phyloP scores from a whole-genome alignment of 164 flowering plant genomes.

The Liriodendron chinense region DNA sequence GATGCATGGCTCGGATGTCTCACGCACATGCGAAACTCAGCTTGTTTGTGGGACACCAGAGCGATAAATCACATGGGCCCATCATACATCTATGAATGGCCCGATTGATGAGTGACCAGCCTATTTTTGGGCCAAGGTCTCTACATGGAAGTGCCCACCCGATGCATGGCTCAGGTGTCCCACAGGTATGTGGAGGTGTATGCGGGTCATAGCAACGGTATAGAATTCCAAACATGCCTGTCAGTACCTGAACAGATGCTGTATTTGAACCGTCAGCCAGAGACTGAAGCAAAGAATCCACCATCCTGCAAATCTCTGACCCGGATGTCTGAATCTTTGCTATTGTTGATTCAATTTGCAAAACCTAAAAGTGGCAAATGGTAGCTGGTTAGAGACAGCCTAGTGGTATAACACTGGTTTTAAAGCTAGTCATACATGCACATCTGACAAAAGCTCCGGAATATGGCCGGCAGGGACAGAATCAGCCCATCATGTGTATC shows the following conservation, averaged over 20 bases:
- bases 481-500: not conserved
- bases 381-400: slow-evolving; percentile 1
- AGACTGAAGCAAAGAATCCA: slow-evolving; percentile 43
- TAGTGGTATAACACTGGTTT: not conserved
- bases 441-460: not conserved
- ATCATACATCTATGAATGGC: too few relatives aligned
- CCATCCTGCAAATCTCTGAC: slow-evolving; percentile 44
- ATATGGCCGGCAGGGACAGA: not conserved
- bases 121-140: too few relatives aligned
- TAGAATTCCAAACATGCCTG: too few relatives aligned
- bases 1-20: too few relatives aligned
- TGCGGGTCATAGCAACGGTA: too few relatives aligned
- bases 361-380: slow-evolving; percentile 53
- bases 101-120: too few relatives aligned
- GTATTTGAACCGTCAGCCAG: slow-evolving; percentile 53
- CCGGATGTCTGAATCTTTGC: slow-evolving; percentile 40
- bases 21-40: too few relatives aligned
- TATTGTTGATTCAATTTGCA: slow-evolving; percentile 61
- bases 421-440: not conserved
- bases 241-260: slow-evolving; percentile 68
- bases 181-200: too few relatives aligned
- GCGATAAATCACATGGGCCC: too few relatives aligned
- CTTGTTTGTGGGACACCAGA: too few relatives aligned
- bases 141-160: too few relatives aligned
- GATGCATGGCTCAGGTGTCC: too few relatives aligned